Conservation (phyloP, 1,139 yeast species). For the Arxiozyma slooffiae region DNA sequence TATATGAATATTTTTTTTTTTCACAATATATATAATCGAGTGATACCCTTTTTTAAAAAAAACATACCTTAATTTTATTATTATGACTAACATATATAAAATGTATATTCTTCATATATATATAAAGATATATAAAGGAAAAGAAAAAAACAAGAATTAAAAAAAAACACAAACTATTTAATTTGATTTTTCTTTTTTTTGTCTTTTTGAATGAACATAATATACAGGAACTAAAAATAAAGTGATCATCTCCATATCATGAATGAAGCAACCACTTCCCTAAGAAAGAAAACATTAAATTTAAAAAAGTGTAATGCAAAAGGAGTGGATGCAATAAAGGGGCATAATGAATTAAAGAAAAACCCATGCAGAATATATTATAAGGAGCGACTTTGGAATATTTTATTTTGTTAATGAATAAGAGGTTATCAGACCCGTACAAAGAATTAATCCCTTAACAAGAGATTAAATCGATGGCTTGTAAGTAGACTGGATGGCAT, state of each 20-base stretch:
- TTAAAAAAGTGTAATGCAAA: neutral
- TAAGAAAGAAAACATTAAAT: neutral
- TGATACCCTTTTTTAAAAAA: neutral
- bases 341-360: neutral
- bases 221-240: neutral
- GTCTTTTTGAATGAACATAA: too few relatives aligned
- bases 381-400: neutral
- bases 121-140: too few relatives aligned
- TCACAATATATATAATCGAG: too few relatives aligned
- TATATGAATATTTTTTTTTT: too few relatives aligned
- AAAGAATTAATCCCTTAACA: neutral
- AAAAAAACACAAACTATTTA: too few relatives aligned
- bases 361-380: neutral
- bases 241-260: neutral
- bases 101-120: too few relatives aligned
- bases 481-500: too few relatives aligned
- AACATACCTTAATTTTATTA: neutral
- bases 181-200: too few relatives aligned
- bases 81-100: neutral
- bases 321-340: neutral
- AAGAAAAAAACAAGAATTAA: too few relatives aligned
- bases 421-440: neutral
- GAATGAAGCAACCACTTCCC: neutral
- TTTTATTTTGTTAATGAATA: too few relatives aligned
- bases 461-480: slow-evolving; percentile 23